Evolutionary conservation across 2,329 filamentous ascomycete species (phyloP).

Genomic region (Leptosphaerulina australis): DNA sequence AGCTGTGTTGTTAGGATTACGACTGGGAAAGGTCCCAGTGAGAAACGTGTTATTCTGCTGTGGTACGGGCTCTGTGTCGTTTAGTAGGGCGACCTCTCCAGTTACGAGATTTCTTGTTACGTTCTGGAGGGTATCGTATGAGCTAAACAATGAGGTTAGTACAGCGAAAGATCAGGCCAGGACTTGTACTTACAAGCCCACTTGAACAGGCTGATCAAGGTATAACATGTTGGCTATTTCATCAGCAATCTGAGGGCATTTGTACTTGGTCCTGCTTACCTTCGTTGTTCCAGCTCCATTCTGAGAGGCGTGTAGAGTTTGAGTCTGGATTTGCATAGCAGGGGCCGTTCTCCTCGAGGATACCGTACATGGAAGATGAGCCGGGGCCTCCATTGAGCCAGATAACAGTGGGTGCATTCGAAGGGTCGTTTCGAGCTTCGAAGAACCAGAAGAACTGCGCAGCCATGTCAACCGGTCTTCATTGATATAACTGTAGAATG

Average conservation of each 20-base stretch:
- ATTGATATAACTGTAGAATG: not conserved
- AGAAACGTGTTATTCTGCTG: slow-evolving; percentile 27
- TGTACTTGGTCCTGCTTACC: not conserved
- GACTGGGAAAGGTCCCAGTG: slow-evolving; percentile 25
- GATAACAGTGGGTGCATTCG: slow-evolving; percentile 23
- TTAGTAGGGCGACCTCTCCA: slow-evolving; percentile 20
- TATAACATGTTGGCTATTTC: slow-evolving; percentile 57
- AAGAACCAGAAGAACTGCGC: slow-evolving; percentile 33
- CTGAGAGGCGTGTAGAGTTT: slow-evolving; percentile 26
- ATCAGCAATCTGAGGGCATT: not conserved
- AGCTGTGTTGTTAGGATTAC: slow-evolving; percentile 25
- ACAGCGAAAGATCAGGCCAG: too few relatives aligned
- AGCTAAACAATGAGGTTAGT: too few relatives aligned
- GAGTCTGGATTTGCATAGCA: slow-evolving; percentile 25
- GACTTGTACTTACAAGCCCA: slow-evolving; percentile 58
- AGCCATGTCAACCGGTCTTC: slow-evolving; percentile 10
- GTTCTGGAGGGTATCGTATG: slow-evolving; percentile 48
- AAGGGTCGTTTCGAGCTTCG: slow-evolving; percentile 26
- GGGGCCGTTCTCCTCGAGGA: slow-evolving; percentile 26
- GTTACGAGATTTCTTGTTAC: slow-evolving; percentile 26
- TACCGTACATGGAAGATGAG: slow-evolving; percentile 28
- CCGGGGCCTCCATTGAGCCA: slow-evolving; percentile 29
- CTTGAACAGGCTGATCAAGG: slow-evolving; percentile 68
- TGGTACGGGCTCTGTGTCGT: slow-evolving; percentile 20
- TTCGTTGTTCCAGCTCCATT: slow-evolving; percentile 40